Base-by-base conservation (phyloP, 75 land plant genomes). In the Azolla pinnata region DNA sequence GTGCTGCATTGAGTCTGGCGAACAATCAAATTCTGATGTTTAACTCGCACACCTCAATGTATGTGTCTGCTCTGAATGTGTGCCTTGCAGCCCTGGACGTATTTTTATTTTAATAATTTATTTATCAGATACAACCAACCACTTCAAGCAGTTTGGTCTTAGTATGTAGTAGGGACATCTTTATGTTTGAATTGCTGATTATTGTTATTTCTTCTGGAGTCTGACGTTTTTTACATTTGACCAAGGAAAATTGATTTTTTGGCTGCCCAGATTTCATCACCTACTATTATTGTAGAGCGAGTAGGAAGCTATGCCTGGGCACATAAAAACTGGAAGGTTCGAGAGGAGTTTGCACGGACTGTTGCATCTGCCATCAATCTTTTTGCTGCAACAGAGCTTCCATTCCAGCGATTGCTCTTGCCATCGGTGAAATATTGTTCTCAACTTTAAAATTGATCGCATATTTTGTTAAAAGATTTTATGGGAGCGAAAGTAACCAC, bases 291-390 rank as follows among this genome's bases (percentile, higher is more conserved):
- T 67, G 97, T 95, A 65, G 99, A 95, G 71, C 76, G 97, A 78
- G 87, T 91, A 56, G 99, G 99, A 20, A 81, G 77, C 66, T 89
- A 72, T 76, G 96, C 98, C 4, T 93, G 98, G 98, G 60, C 74
- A 23, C 96, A 95, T 64, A 90, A 70, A 34, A 95, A 81, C 52
- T 90, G 97, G 97, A 73, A 92, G 65, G 88, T 95, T 1, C 77
- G 99, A 20, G 99, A 95, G 74, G 99, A 95, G 72, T 95, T 95
- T 78, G 97, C 86, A 2, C 83, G 99, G 21, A 95, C 97, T 28
- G 97, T 83, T 10, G 71, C 99, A 34, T 76, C 85, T 34, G 91
- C 99, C 19, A 77, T 86, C 57, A 67, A 86, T 53, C 80, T 95
- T 44, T 95, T 95, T 77, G 80, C 83, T 60, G 71, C 97, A 28